Percentiles rank a stretch among this genome's conserved stretches.
Conservation (phyloP, 2,329 filamentous ascomycete genomes). For the Myriosclerotinia duriaeana region DNA sequence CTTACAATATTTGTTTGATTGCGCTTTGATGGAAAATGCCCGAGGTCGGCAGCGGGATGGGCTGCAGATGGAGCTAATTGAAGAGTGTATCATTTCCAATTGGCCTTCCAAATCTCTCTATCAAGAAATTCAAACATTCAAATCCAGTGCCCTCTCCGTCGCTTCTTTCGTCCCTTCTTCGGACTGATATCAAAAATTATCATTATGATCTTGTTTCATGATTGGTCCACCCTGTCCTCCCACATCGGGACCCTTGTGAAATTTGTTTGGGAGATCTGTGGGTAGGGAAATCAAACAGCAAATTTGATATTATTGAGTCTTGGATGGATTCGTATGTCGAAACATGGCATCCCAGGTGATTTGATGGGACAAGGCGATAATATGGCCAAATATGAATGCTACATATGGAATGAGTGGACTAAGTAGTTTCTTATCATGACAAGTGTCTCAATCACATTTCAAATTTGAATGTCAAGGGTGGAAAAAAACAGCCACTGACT, state of each 20-base stretch:
- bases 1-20: background rate
- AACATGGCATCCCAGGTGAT: background rate
- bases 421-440: background rate
- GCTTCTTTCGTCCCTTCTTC: background rate
- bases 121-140: background rate
- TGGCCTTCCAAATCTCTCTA: background rate
- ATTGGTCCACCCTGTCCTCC: background rate
- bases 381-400: background rate
- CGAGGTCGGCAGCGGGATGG: constrained; percentile 15
- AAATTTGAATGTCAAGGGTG: background rate
- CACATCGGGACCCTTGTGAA: background rate
- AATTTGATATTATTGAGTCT: background rate
- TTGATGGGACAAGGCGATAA: background rate
- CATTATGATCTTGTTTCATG: background rate
- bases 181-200: background rate
- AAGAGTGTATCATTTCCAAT: constrained; percentile 1
- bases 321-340: background rate
- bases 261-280: background rate
- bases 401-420: background rate
- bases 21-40: constrained; percentile 7
- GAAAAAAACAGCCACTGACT: background rate
- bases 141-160: constrained; percentile 2
- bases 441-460: background rate
- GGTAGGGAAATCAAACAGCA: background rate
- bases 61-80: constrained; percentile 13